Evolutionary conservation across 108 stramenopile genomes (phyloP), one percentile per base, ranked within the genome.

Genomic region (Parietichytrium sp.): DNA sequence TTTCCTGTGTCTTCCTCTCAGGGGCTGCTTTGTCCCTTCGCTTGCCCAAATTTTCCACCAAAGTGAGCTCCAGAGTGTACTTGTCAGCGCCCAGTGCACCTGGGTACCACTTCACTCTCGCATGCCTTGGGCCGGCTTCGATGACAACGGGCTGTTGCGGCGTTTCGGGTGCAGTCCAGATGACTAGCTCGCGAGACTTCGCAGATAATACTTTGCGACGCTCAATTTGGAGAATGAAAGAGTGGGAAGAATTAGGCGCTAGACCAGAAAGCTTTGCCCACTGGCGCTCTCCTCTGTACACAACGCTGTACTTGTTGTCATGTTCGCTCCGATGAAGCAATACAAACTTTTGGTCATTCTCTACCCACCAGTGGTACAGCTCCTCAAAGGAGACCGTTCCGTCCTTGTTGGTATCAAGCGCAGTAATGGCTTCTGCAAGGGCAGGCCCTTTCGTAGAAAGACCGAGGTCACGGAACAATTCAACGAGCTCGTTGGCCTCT

Each of bases 81-180:
- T 42, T 33, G 45, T 72, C 38, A 16, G 61, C 61, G 0, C 61
- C 61, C 13, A 33, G 38, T 45, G 45, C 18, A 3, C 61, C 61
- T 23, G 61, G 61, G 33, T 72, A 72, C 61, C 61, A 72, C 61
- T 72, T 72, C 23, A 72, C 61, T 7, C 61, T 33, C 18, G 45
- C n/a, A 20, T 72, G 61, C 8, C 61, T 33, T 10, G 61, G 61
- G 20, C 61, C 61, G 13, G 61, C 61, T 20, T 72, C 61, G 6
- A 72, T 25, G 38, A 72, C 61, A 10, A 72, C 61, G 33, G 61
- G 61, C 42, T 72, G 61, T 47, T 42, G 33, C 42, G 61, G 61
- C 15, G 61, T 72, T 2, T 72, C 61, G 1, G 61, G 61, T 10
- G 61, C 61, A 27, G 61, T 72, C 23, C 36, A 72, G 0, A 72